Percentiles rank a stretch among this genome's conserved stretches.
Evolutionary conservation across 768 basidiomycete genomes (phyloP).

Genomic region (Lepiota brunneoincarnata): DNA sequence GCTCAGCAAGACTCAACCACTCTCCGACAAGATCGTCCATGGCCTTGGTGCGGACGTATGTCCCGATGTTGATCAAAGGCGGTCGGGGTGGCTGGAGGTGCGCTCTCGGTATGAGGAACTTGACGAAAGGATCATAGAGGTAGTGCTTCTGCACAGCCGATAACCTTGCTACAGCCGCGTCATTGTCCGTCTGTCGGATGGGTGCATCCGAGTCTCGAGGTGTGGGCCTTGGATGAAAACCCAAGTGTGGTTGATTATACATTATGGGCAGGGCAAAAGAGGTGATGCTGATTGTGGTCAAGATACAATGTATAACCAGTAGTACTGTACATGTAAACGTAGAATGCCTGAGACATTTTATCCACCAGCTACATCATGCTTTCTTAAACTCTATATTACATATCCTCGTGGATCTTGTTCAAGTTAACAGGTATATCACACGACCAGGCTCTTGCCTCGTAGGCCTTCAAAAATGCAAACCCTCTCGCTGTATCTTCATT

Average conservation of each 20-base stretch:
- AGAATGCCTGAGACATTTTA: background rate
- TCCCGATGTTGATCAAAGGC: slow-evolving; percentile 94
- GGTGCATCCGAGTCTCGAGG: slow-evolving; percentile 51
- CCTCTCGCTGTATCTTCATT: slow-evolving; percentile 45
- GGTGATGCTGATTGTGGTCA: background rate
- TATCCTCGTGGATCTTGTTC: slow-evolving; percentile 22
- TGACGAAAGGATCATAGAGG: slow-evolving; percentile 72
- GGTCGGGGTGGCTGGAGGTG: slow-evolving; percentile 63
- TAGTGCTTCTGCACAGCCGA: slow-evolving; percentile 87
- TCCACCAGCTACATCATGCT: no score
- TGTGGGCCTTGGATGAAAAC: slow-evolving; percentile 8
- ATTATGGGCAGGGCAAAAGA: background rate
- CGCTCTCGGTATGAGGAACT: slow-evolving; percentile 63
- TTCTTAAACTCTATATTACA: no score
- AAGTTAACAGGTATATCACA: slow-evolving; percentile 33
- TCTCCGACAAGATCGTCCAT: slow-evolving; percentile 73
- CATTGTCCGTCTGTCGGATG: slow-evolving; percentile 76
- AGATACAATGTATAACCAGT: background rate
- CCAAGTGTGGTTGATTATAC: slow-evolving; percentile 1
- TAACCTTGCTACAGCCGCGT: slow-evolving; percentile 78
- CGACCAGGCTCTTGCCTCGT: slow-evolving; percentile 49
- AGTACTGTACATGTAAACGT: background rate
- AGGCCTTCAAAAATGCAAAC: slow-evolving; percentile 46
- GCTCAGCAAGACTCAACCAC: slow-evolving; percentile 52
- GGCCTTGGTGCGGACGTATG: slow-evolving; percentile 78